These are phyloP conservation scores for Ilyonectria sp. DNA, from an alignment of 2,329 filamentous ascomycete species.

Conservation along the genomic window DNA sequence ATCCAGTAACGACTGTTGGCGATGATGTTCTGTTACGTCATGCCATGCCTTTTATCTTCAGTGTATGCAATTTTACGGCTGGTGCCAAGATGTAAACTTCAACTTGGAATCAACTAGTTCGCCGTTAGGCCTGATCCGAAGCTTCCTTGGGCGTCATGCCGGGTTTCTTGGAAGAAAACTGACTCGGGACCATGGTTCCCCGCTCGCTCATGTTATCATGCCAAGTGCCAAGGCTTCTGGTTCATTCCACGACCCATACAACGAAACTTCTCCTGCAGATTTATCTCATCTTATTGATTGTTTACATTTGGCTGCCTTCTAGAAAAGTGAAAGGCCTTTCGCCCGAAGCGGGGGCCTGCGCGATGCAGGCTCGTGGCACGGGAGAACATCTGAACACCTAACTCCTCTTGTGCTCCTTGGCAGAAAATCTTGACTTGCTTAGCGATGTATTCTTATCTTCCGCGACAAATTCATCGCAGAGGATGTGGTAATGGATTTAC, in stretches of 20 bases:
- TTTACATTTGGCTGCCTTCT: neutral
- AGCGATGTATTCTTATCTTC: neutral
- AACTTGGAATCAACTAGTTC: neutral
- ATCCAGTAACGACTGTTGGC: neutral
- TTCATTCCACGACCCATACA: neutral
- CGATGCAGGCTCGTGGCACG: neutral
- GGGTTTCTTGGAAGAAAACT: neutral
- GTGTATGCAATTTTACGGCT: neutral
- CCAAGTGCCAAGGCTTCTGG: slow-evolving; percentile 9
- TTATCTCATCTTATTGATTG: neutral
- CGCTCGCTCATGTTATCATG: neutral
- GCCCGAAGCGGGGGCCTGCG: neutral
- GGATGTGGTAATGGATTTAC: neutral
- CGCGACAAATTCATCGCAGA: neutral
- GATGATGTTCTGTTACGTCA: neutral
- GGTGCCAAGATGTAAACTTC: neutral
- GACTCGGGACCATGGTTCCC: neutral
- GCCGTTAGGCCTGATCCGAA: neutral
- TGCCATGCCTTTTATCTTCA: neutral
- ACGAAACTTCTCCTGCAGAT: neutral
- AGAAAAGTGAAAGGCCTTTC: neutral
- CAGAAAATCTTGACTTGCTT: slow-evolving; percentile 9
- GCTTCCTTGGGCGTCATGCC: neutral
- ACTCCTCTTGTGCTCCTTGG: slow-evolving; percentile 1
- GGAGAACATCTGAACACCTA: neutral